Evolutionary conservation across 2,329 filamentous ascomycete species (phyloP).

Genomic region (Cladosporium sp.): DNA sequence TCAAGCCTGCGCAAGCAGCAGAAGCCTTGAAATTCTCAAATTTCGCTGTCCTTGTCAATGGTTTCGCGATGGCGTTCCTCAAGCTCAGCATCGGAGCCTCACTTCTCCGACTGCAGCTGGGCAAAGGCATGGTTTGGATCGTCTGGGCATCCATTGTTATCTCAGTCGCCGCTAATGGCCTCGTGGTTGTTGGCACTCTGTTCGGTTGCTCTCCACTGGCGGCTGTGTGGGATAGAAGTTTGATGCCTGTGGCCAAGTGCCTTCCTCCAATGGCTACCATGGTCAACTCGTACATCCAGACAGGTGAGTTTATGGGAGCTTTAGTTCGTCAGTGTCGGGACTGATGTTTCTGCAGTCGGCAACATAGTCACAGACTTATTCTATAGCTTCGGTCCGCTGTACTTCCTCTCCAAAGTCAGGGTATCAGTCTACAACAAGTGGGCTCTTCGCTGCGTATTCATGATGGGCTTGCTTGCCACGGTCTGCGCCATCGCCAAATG

Average conservation of each 20-base stretch:
- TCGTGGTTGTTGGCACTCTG: neutral
- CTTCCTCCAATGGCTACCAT: neutral
- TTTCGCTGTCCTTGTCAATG: neutral
- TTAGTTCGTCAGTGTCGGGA: neutral
- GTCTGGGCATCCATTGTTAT: neutral
- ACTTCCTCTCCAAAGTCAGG: neutral
- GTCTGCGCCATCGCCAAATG: slow-evolving; percentile 5
- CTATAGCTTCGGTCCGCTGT: neutral
- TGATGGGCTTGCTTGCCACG: neutral
- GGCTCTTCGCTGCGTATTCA: neutral
- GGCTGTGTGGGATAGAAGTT: neutral
- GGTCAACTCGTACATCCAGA: neutral
- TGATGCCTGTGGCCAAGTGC: neutral
- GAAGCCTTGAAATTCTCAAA: neutral
- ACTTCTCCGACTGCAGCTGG: neutral
- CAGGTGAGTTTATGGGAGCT: neutral
- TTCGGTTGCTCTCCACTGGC: neutral
- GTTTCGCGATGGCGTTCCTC: slow-evolving; percentile 1
- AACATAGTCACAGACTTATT: neutral
- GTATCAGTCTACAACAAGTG: neutral
- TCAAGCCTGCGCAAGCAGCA: neutral
- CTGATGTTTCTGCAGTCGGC: neutral
- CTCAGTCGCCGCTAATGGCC: neutral
- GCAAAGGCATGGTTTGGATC: neutral
- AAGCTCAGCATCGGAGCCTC: neutral